phyloP scores from a whole-genome alignment of 1,284 basidiomycete genomes.

The Coniophora puteana region DNA sequence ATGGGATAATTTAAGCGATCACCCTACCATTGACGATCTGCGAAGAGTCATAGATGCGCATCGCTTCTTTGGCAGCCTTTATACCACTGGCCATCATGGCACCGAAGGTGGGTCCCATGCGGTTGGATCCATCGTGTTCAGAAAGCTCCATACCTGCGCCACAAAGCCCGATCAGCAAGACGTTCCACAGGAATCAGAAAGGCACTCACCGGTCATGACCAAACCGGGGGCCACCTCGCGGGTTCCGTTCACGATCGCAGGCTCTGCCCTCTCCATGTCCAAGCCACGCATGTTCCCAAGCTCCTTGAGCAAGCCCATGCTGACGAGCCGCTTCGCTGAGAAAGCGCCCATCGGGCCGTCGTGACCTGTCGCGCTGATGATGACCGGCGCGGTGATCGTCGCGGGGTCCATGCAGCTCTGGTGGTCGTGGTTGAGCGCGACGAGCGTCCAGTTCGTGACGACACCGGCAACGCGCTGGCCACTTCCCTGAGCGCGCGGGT shows the following conservation, averaged over 20 bases:
- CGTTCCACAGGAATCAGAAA: slow-evolving; percentile 1
- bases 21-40: slow-evolving; percentile 67
- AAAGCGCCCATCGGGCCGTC: slow-evolving; percentile 88
- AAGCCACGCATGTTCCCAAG: slow-evolving; percentile 80
- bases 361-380: slow-evolving; percentile 69
- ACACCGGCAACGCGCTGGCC: slow-evolving; percentile 77
- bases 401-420: slow-evolving; percentile 88
- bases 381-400: slow-evolving; percentile 78
- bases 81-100: slow-evolving; percentile 81
- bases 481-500: slow-evolving; percentile 52
- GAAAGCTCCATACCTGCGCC: slow-evolving; percentile 83
- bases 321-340: slow-evolving; percentile 79
- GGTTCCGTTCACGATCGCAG: slow-evolving; percentile 74
- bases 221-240: slow-evolving; percentile 80
- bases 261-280: slow-evolving; percentile 78
- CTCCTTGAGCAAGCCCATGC: slow-evolving; percentile 71
- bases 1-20: slow-evolving; percentile 40
- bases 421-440: slow-evolving; percentile 78
- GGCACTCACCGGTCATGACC: slow-evolving; percentile 61
- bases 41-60: slow-evolving; percentile 56
- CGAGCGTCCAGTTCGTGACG: slow-evolving; percentile 85
- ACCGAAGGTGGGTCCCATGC: slow-evolving; percentile 82
- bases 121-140: slow-evolving; percentile 79
- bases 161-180: slow-evolving; percentile 6
- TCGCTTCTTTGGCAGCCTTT: slow-evolving; percentile 75